Conservation (phyloP, 2,329 filamentous ascomycete genomes). For the Chaetothyriales sp. region DNA sequence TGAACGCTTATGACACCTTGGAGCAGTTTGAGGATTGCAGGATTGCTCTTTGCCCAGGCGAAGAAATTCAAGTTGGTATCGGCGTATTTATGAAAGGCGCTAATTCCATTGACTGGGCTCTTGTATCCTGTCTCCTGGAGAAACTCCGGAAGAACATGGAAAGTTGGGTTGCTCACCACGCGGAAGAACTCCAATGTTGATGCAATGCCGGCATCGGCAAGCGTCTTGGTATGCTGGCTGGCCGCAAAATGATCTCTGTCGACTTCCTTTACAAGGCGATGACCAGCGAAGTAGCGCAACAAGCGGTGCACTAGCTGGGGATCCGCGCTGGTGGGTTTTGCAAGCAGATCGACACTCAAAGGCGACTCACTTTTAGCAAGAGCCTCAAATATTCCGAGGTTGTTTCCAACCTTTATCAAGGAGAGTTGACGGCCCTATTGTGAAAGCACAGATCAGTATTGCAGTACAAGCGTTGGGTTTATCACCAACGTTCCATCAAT, state of each 20-base stretch:
- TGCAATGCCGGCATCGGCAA: constrained; percentile 4
- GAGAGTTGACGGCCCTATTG: too few relatives aligned
- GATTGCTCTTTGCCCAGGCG: constrained; percentile 3
- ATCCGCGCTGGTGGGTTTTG: constrained; percentile 1
- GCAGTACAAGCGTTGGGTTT: too few relatives aligned
- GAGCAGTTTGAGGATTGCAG: not conserved
- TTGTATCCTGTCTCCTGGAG: too few relatives aligned
- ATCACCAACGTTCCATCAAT: too few relatives aligned
- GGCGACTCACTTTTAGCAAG: constrained; percentile 1
- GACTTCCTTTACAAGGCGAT: constrained; percentile 1
- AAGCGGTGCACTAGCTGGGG: constrained; percentile 5
- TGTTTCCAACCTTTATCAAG: too few relatives aligned
- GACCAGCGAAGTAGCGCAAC: constrained; percentile 18
- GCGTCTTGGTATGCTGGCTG: constrained; percentile 10
- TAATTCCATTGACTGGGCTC: too few relatives aligned
- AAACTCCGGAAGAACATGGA: too few relatives aligned
- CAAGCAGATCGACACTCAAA: constrained; percentile 3
- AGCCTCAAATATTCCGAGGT: constrained; percentile 2
- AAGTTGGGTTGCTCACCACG: constrained; percentile 1
- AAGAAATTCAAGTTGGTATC: constrained; percentile 4
- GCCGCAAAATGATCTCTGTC: constrained; percentile 10
- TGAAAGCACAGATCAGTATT: too few relatives aligned
- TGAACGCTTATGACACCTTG: constrained; percentile 4
- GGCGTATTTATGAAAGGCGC: constrained; percentile 1
- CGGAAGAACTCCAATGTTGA: too few relatives aligned